These are phyloP conservation scores for Laetiporus sulphureus DNA, from an alignment of 1,284 basidiomycete genomes.

Conservation along the genomic window DNA sequence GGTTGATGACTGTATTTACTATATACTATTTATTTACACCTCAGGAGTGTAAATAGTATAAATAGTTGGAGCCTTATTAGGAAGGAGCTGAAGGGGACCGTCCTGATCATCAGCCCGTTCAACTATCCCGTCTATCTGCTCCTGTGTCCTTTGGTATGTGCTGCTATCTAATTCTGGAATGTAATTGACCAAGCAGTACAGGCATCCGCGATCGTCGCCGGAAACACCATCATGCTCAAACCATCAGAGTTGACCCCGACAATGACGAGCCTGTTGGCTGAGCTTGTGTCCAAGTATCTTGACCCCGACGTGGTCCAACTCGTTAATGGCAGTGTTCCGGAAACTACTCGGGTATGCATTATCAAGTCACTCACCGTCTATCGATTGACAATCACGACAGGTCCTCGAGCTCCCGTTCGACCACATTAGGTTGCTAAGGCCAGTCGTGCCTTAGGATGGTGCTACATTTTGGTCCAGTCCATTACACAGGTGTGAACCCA, in stretches of 20 bases:
- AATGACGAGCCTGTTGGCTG: constrained; percentile 57
- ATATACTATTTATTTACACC: too few relatives aligned
- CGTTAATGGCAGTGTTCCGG: constrained; percentile 68
- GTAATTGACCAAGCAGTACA: not conserved
- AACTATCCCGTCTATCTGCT: constrained; percentile 51
- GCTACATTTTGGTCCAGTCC: constrained; percentile 30
- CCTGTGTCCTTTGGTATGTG: constrained; percentile 47
- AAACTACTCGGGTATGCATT: constrained; percentile 55
- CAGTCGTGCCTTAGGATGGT: too few relatives aligned
- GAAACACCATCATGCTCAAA: constrained; percentile 69
- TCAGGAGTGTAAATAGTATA: too few relatives aligned
- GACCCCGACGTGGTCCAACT: constrained; percentile 65
- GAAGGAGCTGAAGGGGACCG: constrained; percentile 78
- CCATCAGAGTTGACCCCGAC: constrained; percentile 71
- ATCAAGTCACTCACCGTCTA: not conserved
- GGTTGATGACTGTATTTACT: too few relatives aligned
- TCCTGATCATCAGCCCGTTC: constrained; percentile 63
- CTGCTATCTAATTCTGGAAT: not conserved
- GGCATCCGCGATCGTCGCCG: constrained; percentile 71
- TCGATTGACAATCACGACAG: constrained; percentile 24
- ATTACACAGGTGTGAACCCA: constrained; percentile 40
- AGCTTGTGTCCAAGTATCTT: constrained; percentile 77
- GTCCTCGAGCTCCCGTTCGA: constrained; percentile 80
- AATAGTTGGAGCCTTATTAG: too few relatives aligned
- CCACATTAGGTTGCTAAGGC: constrained; percentile 49